phyloP scores from a whole-genome alignment of 192 early-diverging fungal species.

The Podochytrium sp. region DNA sequence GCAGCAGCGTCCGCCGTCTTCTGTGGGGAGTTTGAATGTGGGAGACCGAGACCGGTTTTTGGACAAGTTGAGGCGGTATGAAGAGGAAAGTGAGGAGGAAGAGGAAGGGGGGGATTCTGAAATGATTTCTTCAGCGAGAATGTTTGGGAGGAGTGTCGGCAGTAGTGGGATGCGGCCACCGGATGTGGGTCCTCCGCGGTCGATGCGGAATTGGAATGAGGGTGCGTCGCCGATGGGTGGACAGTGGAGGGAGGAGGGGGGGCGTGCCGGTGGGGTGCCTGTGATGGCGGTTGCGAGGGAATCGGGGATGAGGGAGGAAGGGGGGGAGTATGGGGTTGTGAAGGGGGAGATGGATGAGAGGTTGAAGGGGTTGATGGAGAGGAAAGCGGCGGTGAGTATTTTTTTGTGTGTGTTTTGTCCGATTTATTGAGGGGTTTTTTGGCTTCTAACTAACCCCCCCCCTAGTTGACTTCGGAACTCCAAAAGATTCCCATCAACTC shows the following conservation, averaged over 20 bases:
- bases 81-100: slow-evolving; percentile 20
- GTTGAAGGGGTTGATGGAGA: not conserved
- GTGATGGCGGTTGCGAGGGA: slow-evolving; percentile 1
- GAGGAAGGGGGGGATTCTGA: not conserved
- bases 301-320: slow-evolving; percentile 6
- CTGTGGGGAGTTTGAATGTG: too few relatives aligned
- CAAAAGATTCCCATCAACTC: slow-evolving; percentile 8
- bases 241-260: not conserved
- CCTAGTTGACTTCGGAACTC: slow-evolving; percentile 16
- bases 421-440: not conserved
- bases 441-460: not conserved
- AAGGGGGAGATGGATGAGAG: slow-evolving; percentile 12
- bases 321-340: slow-evolving; percentile 18
- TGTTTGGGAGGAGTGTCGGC: not conserved
- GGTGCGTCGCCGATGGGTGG: not conserved
- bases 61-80: slow-evolving; percentile 26
- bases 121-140: not conserved
- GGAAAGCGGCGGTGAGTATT: slow-evolving; percentile 20
- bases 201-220: not conserved
- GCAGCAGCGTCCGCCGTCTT: too few relatives aligned
- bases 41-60: slow-evolving; percentile 13
- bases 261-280: not conserved
- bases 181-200: too few relatives aligned
- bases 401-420: not conserved
- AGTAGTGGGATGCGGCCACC: too few relatives aligned